These are phyloP conservation scores for Kurtzmaniella quercitrusa DNA, from an alignment of 1,139 yeast genomes.

Conservation along the genomic window DNA sequence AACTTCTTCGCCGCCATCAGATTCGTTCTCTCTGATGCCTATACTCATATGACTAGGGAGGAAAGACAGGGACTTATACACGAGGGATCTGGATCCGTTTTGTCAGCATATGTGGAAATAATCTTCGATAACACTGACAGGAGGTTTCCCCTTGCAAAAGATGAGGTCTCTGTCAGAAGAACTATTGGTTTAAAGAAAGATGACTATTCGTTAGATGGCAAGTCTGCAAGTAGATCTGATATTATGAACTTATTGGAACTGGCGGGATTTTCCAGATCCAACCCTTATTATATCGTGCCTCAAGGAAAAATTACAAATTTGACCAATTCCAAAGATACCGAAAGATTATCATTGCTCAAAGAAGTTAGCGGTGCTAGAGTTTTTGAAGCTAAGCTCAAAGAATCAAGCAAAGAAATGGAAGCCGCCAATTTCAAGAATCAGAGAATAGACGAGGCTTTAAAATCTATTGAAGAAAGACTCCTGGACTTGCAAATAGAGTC, in stretches of 20 bases:
- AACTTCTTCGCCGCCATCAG: constrained; percentile 95
- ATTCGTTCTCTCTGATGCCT: constrained; percentile 88
- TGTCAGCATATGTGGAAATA: constrained; percentile 92
- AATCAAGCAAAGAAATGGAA: constrained; percentile 76
- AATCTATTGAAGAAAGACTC: constrained; percentile 66
- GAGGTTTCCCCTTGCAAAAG: constrained; percentile 65
- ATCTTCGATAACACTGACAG: constrained; percentile 79
- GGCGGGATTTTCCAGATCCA: constrained; percentile 88
- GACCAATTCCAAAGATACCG: constrained; percentile 85
- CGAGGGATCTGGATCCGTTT: constrained; percentile 86
- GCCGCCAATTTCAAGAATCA: constrained; percentile 66
- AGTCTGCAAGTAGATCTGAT: constrained; percentile 76
- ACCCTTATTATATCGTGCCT: constrained; percentile 95
- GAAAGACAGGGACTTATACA: constrained; percentile 87
- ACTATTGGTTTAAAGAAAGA: constrained; percentile 92
- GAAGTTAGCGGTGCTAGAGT: constrained; percentile 96
- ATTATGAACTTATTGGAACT: constrained; percentile 80
- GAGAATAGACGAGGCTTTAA: constrained; percentile 72
- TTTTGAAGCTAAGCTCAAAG: constrained; percentile 77
- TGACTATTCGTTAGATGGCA: constrained; percentile 78
- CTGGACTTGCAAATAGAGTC: constrained; percentile 80
- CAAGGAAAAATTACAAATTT: constrained; percentile 86
- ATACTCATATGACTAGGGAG: constrained; percentile 81
- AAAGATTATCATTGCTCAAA: constrained; percentile 71
- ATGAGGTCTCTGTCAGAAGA: constrained; percentile 72